Conservation (phyloP, 208 protist species). For the Leishmania tropica region DNA sequence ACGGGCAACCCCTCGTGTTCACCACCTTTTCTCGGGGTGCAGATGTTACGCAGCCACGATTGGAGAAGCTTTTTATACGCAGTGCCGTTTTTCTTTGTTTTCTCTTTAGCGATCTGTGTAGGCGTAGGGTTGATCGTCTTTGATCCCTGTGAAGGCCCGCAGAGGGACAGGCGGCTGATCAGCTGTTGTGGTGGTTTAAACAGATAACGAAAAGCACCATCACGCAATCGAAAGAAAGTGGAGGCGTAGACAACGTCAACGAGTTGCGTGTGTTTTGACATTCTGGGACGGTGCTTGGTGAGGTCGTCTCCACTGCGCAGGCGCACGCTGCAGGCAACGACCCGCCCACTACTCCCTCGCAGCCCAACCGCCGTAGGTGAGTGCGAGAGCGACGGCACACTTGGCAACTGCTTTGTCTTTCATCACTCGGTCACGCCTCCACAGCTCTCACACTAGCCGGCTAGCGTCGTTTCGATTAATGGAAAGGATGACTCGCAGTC, state of each 20-base stretch:
- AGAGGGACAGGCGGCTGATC: background rate
- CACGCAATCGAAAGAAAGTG: background rate
- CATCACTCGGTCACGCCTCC: background rate
- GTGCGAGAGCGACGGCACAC: background rate
- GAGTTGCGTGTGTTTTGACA: background rate
- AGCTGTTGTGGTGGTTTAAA: background rate
- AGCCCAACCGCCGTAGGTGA: background rate
- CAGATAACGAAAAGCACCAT: background rate
- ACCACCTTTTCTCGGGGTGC: background rate
- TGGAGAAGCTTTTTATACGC: background rate
- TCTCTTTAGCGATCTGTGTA: background rate
- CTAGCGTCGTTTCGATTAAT: constrained; percentile 57
- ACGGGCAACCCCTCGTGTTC: background rate
- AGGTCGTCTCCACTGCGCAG: background rate
- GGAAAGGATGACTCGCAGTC: constrained; percentile 58
- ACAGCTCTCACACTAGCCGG: constrained; percentile 9
- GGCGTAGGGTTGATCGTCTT: background rate
- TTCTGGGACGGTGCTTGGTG: background rate
- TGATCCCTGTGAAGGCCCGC: background rate
- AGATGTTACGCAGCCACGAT: background rate
- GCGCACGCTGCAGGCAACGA: background rate
- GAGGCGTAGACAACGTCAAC: background rate
- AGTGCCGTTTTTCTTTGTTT: background rate
- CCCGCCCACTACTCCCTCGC: no score
- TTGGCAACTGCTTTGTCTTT: background rate